A percentile compares a stretch with the other conserved stretches of the same genome.
Evolutionary conservation across 805 yeast species (phyloP).

Genomic region (Yarrowia keelungensis): DNA sequence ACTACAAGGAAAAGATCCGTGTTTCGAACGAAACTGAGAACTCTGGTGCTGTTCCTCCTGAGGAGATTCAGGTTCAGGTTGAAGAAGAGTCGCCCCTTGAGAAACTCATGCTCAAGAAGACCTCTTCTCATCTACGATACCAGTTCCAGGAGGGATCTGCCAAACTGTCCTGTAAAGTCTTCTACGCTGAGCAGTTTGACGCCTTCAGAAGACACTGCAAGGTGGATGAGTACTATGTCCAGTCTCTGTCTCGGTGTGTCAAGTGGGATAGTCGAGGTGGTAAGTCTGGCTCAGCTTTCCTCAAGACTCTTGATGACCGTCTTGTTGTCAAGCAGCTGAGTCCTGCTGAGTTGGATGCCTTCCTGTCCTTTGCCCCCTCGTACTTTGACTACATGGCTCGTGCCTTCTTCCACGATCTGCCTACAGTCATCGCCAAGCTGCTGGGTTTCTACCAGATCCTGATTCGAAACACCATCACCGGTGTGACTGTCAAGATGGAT

Average conservation of each 20-base stretch:
- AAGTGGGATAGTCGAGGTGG: slow-evolving; percentile 98
- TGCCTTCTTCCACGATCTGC: slow-evolving; percentile 91
- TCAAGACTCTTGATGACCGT: slow-evolving; percentile 90
- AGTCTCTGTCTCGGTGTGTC: slow-evolving; percentile 89
- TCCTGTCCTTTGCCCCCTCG: slow-evolving; percentile 93
- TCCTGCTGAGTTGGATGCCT: slow-evolving; percentile 88
- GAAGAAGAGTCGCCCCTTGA: slow-evolving; percentile 55
- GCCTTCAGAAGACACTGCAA: slow-evolving; percentile 89
- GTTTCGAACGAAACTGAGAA: slow-evolving; percentile 48
- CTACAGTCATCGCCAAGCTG: slow-evolving; percentile 92
- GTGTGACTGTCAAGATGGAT: slow-evolving; percentile 83
- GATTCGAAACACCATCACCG: slow-evolving; percentile 77
- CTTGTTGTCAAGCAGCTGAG: slow-evolving; percentile 89
- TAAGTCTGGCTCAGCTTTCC: slow-evolving; percentile 91
- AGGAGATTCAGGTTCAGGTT: slow-evolving; percentile 9
- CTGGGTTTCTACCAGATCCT: slow-evolving; percentile 96
- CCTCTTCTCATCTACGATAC: slow-evolving; percentile 89
- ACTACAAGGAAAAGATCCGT: slow-evolving; percentile 71
- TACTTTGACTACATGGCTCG: slow-evolving; percentile 96
- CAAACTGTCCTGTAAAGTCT: slow-evolving; percentile 86
- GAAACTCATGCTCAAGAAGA: slow-evolving; percentile 73
- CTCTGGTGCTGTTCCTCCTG: slow-evolving; percentile 17
- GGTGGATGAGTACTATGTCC: slow-evolving; percentile 74
- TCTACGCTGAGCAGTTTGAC: slow-evolving; percentile 95
- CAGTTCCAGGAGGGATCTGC: slow-evolving; percentile 89